Evolutionary conservation across 441 rosid species (phyloP), one percentile per base, ranked within the genome.

Genomic region (Mallotus japonicus): DNA sequence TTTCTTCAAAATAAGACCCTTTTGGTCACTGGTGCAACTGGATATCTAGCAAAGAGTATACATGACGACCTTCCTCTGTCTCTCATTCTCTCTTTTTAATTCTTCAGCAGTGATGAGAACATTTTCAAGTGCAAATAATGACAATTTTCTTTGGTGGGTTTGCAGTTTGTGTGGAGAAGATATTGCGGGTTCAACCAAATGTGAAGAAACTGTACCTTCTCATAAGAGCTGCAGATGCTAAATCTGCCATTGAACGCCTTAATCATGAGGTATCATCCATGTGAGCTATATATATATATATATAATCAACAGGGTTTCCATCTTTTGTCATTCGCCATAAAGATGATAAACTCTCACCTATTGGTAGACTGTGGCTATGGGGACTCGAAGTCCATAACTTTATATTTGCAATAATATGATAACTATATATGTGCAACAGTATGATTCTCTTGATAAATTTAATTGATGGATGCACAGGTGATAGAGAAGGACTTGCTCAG

Each of bases 401-500:
- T 24, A 24, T 2, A 24, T 24, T 24, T 24, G 28, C 28, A 24
- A 24, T 2, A 24, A 24, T 24, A 24, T 24, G 28, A 24, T 24
- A 24, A 24, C 28, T 24, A 24, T 24, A 0, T 8, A 47, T 47
- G 10, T 2, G 12, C 10, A 2, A 8, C 14, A 8, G 6, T 47
- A 1, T 8, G 14, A 8, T 47, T 47, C 10, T 5, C 6, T 58
- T 22, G 12, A 20, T 11, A 58, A 9, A 22, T 56, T 17, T 56
- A 7, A 34, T 34, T 34, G 5, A 19, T 56, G 19, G 5, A 22
- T 2, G n/a, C 20, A 37, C 47, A 92, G 97, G 80, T 91, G 20
- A 72, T 90, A 16, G 89, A 75, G 74, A 90, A 89, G 82, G 97
- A 92, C 20, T 75, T 94, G 73, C 92, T 94, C 55, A 82, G 71